phyloP scores from a whole-genome alignment of 1,139 yeast species.

The Casaregolazyma suthepensis region DNA sequence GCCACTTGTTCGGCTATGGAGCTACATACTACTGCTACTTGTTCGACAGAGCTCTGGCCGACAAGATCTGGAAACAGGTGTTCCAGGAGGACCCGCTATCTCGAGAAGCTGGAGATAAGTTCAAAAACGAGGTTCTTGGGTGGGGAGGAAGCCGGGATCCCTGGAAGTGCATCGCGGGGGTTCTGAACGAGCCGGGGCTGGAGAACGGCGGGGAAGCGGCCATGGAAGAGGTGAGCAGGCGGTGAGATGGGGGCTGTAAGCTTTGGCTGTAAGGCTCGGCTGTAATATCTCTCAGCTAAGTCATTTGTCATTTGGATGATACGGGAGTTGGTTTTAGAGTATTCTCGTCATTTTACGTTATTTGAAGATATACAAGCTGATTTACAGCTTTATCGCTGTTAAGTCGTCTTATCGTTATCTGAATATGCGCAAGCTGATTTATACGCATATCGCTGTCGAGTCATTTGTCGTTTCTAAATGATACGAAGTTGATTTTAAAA shows the following conservation, averaged over 20 bases:
- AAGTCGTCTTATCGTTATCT: too few relatives aligned
- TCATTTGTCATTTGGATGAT: too few relatives aligned
- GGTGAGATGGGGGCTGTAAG: background rate
- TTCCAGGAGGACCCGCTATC: conserved; percentile 61
- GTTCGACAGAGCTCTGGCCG: conserved; percentile 89
- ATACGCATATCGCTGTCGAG: too few relatives aligned
- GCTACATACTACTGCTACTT: conserved; percentile 90
- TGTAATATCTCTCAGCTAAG: too few relatives aligned
- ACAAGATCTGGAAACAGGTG: conserved; percentile 71
- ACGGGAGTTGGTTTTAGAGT: too few relatives aligned
- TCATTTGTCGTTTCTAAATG: too few relatives aligned
- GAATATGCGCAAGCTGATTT: too few relatives aligned
- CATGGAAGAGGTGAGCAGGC: conserved; percentile 57
- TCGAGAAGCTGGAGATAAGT: conserved; percentile 66
- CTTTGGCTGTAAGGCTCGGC: too few relatives aligned
- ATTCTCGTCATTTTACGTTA: too few relatives aligned
- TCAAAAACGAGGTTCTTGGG: conserved; percentile 60
- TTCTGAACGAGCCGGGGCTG: conserved; percentile 56
- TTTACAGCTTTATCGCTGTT: too few relatives aligned
- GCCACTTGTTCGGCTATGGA: conserved; percentile 90
- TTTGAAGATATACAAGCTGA: too few relatives aligned
- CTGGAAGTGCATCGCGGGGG: conserved; percentile 80
- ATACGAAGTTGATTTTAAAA: too few relatives aligned
- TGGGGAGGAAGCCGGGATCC: conserved; percentile 97
- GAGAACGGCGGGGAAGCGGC: conserved; percentile 65